Conservation (phyloP, 306 rosid genomes). For the Castanospermum australe region DNA sequence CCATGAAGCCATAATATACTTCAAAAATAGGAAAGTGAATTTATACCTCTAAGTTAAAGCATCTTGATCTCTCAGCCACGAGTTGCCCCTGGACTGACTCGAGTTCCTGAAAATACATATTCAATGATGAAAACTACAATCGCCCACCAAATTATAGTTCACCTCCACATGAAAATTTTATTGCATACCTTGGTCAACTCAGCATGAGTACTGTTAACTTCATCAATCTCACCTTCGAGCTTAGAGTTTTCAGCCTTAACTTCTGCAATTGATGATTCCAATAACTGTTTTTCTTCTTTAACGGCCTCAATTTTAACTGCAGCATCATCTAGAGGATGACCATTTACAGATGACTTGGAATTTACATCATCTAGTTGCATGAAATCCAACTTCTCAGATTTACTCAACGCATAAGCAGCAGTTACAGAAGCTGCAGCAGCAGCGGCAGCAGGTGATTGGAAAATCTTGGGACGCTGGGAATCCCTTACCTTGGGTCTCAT, state of each 20-base stretch:
- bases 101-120: constrained; percentile 68
- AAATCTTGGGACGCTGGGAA: constrained; percentile 70
- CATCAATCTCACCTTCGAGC: constrained; percentile 63
- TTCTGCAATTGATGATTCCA: constrained; percentile 62
- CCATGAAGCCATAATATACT: not conserved
- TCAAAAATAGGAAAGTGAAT: constrained; percentile 3
- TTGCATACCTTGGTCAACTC: constrained; percentile 83
- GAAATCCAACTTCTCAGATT: constrained; percentile 69
- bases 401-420: constrained; percentile 91
- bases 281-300: constrained; percentile 55
- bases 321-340: constrained; percentile 35
- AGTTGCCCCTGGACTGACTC: constrained; percentile 90
- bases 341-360: constrained; percentile 44
- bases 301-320: constrained; percentile 46
- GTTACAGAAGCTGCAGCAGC: constrained; percentile 98
- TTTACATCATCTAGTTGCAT: constrained; percentile 40
- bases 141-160: not conserved
- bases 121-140: constrained; percentile 29
- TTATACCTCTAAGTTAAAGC: constrained; percentile 86
- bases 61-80: constrained; percentile 92
- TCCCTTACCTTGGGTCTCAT: constrained; percentile 79
- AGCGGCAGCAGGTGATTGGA: constrained; percentile 95
- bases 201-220: constrained; percentile 65
- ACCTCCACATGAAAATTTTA: constrained; percentile 16
- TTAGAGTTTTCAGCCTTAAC: constrained; percentile 64